A percentile compares a stretch with the other conserved stretches of the same genome.
Evolutionary conservation across 2,329 filamentous ascomycete genomes (phyloP).

Genomic region (Chalaropsis thielavioides): DNA sequence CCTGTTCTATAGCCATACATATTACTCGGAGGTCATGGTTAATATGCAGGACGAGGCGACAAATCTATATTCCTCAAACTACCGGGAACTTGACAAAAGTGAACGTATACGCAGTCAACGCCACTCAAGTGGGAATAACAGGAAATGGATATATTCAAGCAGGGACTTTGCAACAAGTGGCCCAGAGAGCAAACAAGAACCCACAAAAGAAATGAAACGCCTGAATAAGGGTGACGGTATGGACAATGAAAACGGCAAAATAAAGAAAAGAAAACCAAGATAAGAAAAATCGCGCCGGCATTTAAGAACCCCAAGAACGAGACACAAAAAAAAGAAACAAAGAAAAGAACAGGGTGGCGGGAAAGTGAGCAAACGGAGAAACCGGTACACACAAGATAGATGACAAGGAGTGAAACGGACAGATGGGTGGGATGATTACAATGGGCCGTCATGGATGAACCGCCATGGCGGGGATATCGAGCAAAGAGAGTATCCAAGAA

Average conservation of each 20-base stretch:
- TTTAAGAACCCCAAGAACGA: neutral
- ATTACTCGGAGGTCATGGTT: too few species aligned
- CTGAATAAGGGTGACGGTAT: slow-evolving; percentile 18
- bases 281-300: slow-evolving; percentile 10
- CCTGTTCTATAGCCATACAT: neutral
- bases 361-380: neutral
- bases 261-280: slow-evolving; percentile 15
- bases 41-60: too few species aligned
- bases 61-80: neutral
- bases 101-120: too few species aligned
- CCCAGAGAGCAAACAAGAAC: neutral
- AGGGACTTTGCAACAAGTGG: neutral
- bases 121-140: neutral
- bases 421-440: slow-evolving; percentile 8
- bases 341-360: neutral
- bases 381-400: neutral
- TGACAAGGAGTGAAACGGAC: neutral
- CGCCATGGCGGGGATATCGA: slow-evolving; percentile 10
- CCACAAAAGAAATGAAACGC: slow-evolving; percentile 16
- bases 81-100: neutral
- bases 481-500: slow-evolving; percentile 6
- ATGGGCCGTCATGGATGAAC: slow-evolving; percentile 2
- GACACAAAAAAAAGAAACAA: slow-evolving; percentile 12
- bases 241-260: slow-evolving; percentile 8
- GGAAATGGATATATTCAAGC: slow-evolving; percentile 1